Percentiles rank a stretch among this genome's conserved stretches.
Evolutionary conservation across 352 stramenopile genomes (phyloP).

Genomic region (Globisporangium cystogenes): DNA sequence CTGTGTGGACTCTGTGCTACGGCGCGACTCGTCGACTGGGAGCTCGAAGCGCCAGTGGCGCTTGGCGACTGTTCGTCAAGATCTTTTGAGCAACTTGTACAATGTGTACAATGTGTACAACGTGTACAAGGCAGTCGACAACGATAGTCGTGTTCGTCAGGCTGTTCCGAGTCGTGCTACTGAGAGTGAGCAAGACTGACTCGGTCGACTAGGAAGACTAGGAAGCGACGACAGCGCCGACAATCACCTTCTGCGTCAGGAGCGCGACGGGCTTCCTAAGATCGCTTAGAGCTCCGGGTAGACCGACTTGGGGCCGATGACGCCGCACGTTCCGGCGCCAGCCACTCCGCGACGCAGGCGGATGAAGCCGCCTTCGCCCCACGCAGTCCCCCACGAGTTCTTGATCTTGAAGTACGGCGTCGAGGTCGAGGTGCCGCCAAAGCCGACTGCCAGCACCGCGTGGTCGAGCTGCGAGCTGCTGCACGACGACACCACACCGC

Average conservation of each 20-base stretch:
- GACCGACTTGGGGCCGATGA: constrained; percentile 52
- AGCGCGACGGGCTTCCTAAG: too few species aligned
- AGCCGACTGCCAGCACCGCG: constrained; percentile 97
- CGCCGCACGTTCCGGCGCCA: constrained; percentile 44
- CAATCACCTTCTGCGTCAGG: too few species aligned
- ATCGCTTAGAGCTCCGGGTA: constrained; percentile 39
- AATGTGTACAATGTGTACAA: too few species aligned
- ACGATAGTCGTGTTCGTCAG: too few species aligned
- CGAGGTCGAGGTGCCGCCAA: constrained; percentile 44
- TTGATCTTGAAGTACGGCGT: constrained; percentile 92
- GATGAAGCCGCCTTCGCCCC: constrained; percentile 94
- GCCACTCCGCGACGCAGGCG: constrained; percentile 79
- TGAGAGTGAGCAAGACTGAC: too few species aligned
- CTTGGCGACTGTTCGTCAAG: too few species aligned
- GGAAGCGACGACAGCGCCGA: too few species aligned
- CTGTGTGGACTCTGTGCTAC: not conserved
- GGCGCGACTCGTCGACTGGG: not conserved
- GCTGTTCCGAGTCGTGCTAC: too few species aligned
- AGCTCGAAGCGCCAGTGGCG: too few species aligned
- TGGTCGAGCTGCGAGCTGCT: constrained; percentile 94
- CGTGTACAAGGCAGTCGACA: too few species aligned
- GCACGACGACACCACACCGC: constrained; percentile 83
- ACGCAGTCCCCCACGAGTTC: constrained; percentile 96
- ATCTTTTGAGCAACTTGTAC: too few species aligned
- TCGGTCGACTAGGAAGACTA: too few species aligned